Conservation (phyloP, 805 yeast genomes). For the Komagataella mondaviorum region DNA sequence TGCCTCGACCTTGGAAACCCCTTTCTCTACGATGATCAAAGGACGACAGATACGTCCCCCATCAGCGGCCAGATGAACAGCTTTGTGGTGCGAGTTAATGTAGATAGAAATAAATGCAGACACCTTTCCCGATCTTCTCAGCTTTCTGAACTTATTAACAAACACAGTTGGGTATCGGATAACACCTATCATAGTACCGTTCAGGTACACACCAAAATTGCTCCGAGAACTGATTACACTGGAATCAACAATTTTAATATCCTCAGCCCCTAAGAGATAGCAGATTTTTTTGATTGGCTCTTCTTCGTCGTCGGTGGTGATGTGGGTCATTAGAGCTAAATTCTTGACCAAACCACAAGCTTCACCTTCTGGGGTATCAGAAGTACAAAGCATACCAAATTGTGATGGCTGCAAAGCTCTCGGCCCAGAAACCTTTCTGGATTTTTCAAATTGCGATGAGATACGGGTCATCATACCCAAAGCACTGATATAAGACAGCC, state of each 20-base stretch:
- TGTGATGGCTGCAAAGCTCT: constrained; percentile 98
- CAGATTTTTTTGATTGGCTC: constrained; percentile 72
- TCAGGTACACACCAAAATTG: constrained; percentile 77
- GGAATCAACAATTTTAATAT: constrained; percentile 68
- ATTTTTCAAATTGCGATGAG: constrained; percentile 96
- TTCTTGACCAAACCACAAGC: constrained; percentile 98
- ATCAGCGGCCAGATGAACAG: constrained; percentile 96
- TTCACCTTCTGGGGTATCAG: constrained; percentile 99
- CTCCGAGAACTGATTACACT: constrained; percentile 64
- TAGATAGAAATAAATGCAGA: constrained; percentile 88
- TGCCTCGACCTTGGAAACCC: constrained; percentile 55
- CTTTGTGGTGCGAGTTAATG: constrained; percentile 77
- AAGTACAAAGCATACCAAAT: constrained; percentile 97
- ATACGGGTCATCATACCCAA: constrained; percentile 99
- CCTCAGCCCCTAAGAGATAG: constrained; percentile 79
- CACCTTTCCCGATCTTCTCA: constrained; percentile 75
- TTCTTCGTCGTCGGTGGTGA: constrained; percentile 96
- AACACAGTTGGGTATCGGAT: constrained; percentile 80
- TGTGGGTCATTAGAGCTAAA: constrained; percentile 95
- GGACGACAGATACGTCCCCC: constrained; percentile 99
- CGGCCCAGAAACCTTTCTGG: constrained; percentile 96
- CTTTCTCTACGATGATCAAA: constrained; percentile 70
- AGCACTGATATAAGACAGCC: constrained; percentile 88
- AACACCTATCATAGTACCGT: constrained; percentile 90
- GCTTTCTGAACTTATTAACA: constrained; percentile 60